Conservation (phyloP, 495 filamentous ascomycete species). For the Xylaria telfairii region DNA sequence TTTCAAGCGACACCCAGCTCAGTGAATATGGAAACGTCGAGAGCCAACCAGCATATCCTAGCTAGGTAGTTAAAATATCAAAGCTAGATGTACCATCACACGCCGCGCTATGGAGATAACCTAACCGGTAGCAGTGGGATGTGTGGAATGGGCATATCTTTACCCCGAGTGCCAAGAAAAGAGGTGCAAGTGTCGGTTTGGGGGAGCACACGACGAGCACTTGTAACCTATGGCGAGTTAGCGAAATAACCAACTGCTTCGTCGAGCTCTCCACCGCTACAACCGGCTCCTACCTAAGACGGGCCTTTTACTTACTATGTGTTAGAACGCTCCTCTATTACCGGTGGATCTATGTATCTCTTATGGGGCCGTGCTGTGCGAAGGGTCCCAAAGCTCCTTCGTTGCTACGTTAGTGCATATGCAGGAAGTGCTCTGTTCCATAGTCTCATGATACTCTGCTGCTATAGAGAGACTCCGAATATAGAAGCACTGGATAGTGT, state of each 20-base stretch:
- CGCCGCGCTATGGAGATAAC: not conserved
- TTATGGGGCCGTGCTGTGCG: not conserved
- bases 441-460: too few species aligned
- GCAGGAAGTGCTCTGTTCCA: too few species aligned
- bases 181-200: not conserved
- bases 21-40: not conserved
- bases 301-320: not conserved
- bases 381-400: not conserved
- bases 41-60: not conserved
- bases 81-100: not conserved
- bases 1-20: not conserved
- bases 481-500: too few species aligned
- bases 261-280: not conserved
- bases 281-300: not conserved
- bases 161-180: not conserved
- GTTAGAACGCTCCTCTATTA: not conserved
- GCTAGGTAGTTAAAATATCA: not conserved
- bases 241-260: not conserved
- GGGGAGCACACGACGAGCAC: not conserved
- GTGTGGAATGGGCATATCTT: not conserved
- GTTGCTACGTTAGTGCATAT: not conserved
- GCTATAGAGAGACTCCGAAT: too few species aligned
- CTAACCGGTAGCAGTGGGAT: not conserved
- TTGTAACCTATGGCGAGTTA: not conserved
- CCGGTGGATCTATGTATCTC: not conserved